Evolutionary conservation across 306 rosid species (phyloP), one percentile per base, ranked within the genome.

Genomic region (Gynostemma pentaphyllum): DNA sequence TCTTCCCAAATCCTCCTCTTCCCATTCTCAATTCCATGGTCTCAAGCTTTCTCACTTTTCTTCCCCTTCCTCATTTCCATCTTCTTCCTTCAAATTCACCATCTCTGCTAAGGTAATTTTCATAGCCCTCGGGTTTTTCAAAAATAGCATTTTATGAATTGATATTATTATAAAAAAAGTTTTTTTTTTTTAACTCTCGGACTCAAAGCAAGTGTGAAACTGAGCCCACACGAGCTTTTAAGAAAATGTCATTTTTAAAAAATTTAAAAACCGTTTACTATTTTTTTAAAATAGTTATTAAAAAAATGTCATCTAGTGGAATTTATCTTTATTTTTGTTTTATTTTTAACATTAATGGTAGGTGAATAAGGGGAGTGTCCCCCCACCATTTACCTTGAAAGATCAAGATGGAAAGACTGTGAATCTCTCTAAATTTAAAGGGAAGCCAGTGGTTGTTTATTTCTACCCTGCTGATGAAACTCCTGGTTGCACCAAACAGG

Each of bases 401-500:
- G 95, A 94, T 69, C 95, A 94, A 62, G 95, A 84, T 40, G 99
- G 97, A 19, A 79, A 64, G 72, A 76, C 26, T 49, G 95, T 88
- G 45, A 88, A 65, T 71, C 87, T 94, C 67, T 59, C 81, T 62
- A 81, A 84, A 42, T 94, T 84, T 80, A 94, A 88, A 74, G 99
- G 99, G 23, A 94, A 83, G 72, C 89, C 95, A 2, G 72, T 84
- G 4, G 84, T 94, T 72, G 74, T 94, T n/a, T 94, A 94, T 75
- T 94, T 94, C 81, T 94, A 88, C 76, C 99, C 99, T 70, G 99
- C 99, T 51, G 99, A 94, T 78, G 99, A 94, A 66, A 79, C 79
- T 66, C 99, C 99, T 52, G 86, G 97, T 14, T 88, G 99, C 71
- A 94, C 99, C 77, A 94, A 94, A 78, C 95, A 94, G 97, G 99